These are phyloP conservation scores for Penicillium sp. DNA, from an alignment of 2,329 filamentous ascomycete species.

Conservation along the genomic window DNA sequence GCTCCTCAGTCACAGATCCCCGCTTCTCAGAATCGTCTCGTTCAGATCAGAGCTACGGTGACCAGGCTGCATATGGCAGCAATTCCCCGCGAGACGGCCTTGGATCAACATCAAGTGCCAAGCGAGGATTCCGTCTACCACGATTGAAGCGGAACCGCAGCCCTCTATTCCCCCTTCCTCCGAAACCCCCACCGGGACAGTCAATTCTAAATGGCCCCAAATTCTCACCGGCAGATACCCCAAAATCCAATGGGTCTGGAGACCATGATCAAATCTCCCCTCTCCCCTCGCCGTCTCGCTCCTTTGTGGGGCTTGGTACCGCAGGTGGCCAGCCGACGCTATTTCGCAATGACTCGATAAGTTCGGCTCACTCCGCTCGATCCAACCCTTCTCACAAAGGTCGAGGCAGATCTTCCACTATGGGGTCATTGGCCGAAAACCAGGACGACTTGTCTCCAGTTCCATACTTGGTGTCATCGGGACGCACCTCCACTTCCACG, in stretches of 20 bases:
- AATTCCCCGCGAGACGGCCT: slow-evolving; percentile 60
- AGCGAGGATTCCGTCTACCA: slow-evolving; percentile 73
- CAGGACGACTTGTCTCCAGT: slow-evolving; percentile 70
- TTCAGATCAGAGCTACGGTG: slow-evolving; percentile 78
- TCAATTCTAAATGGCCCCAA: slow-evolving; percentile 17
- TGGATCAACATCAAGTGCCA: slow-evolving; percentile 62
- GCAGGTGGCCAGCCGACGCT: slow-evolving; percentile 46
- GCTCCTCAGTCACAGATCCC: slow-evolving; percentile 62
- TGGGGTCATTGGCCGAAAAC: slow-evolving; percentile 75
- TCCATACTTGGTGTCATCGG: slow-evolving; percentile 56
- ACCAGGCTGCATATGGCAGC: slow-evolving; percentile 60
- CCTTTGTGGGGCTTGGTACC: slow-evolving; percentile 51
- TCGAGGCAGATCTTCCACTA: slow-evolving; percentile 81
- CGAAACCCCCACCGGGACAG: slow-evolving; percentile 50
- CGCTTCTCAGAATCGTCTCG: slow-evolving; percentile 82
- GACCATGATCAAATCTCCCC: slow-evolving; percentile 40
- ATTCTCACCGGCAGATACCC: slow-evolving; percentile 22
- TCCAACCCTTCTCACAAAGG: slow-evolving; percentile 54
- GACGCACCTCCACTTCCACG: slow-evolving; percentile 77
- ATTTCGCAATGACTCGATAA: slow-evolving; percentile 60
- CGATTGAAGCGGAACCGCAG: slow-evolving; percentile 74
- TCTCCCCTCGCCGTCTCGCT: slow-evolving; percentile 51
- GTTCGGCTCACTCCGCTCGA: slow-evolving; percentile 64
- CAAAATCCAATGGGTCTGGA: slow-evolving; percentile 26
- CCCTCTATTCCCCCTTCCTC: slow-evolving; percentile 83